Evolutionary conservation across 345 rosid genomes (phyloP), one percentile per base, ranked within the genome.

Genomic region (Boechera retrofracta): DNA sequence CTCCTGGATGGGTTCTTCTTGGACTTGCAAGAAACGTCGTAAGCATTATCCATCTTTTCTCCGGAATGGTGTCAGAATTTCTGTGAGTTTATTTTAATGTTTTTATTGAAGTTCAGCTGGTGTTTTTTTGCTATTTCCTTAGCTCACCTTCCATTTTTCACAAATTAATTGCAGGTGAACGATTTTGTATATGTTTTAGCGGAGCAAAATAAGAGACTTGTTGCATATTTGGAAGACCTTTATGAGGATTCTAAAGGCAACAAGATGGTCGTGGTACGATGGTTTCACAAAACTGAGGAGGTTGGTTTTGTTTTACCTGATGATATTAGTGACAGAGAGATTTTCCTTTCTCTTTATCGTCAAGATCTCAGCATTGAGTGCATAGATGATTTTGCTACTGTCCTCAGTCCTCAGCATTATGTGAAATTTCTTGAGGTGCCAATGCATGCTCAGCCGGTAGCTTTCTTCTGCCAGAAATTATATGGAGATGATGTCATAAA

Each of bases 271-370:
- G 80, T 77, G 82, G 90, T 91, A 81, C 93, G 86, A 64, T 93
- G 98, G 98, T 89, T 89, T 90, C 98, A 93, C 88, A 87, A 85
- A 82, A 86, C 86, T 84, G 95, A 89, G 70, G 97, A 92, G 88
- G 90, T 92, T 86, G 97, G 86, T 85, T 65, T 71, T 83, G 80
- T 64, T 83, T 84, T 83, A 72, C 78, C 95, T 73, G 78, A 73
- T 79, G 86, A 79, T 78, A 82, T 56, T 81, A 86, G 75, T 83
- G 91, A 86, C 83, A 82, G 89, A 81, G 98, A 93, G 91, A 84
- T 93, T 84, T 88, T 85, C 86, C 89, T 83, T 83, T 89, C 98
- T 85, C 88, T 78, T 76, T 86, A 87, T 87, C 91, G 76, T 77
- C 98, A 93, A 90, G 95, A 93, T 88, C 87, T 93, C 82, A 86